Conservation (phyloP, 2,329 filamentous ascomycete genomes). For the Clarireedia paspali region DNA sequence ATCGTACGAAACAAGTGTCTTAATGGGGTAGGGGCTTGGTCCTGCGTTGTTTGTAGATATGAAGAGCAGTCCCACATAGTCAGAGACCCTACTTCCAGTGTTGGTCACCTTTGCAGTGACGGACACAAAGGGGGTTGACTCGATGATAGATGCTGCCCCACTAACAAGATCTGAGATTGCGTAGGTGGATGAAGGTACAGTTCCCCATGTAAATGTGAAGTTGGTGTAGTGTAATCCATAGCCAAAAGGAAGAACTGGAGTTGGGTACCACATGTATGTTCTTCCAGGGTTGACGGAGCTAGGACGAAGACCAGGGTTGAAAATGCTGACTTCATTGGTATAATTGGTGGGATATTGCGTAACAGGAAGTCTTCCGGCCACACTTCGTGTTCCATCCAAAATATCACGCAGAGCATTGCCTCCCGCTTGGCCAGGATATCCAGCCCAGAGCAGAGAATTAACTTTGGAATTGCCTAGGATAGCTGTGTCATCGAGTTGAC, state of each 20-base stretch:
- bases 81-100: conserved; percentile 42
- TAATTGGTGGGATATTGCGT: conserved; percentile 51
- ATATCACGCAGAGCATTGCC: conserved; percentile 47
- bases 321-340: conserved; percentile 42
- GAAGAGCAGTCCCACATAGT: conserved; percentile 47
- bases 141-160: neutral
- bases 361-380: conserved; percentile 41
- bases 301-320: conserved; percentile 48
- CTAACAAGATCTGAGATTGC: too few species aligned
- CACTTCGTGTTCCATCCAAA: conserved; percentile 36
- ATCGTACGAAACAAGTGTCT: conserved; percentile 43
- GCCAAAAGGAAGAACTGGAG: conserved; percentile 45
- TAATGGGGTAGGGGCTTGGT: conserved; percentile 43
- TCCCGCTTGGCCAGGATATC: conserved; percentile 53
- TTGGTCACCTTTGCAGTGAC: conserved; percentile 31
- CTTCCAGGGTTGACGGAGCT: conserved; percentile 37
- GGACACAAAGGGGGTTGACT: conserved; percentile 29
- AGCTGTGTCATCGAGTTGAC: conserved; percentile 36
- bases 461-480: conserved; percentile 41
- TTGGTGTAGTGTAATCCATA: conserved; percentile 35
- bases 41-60: conserved; percentile 36
- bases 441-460: conserved; percentile 46
- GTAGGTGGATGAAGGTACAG: conserved; percentile 3
- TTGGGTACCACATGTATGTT: conserved; percentile 52
- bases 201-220: conserved; percentile 2